These are phyloP conservation scores for Phellinidium pouzarii DNA, from an alignment of 1,284 basidiomycete genomes.

Conservation along the genomic window DNA sequence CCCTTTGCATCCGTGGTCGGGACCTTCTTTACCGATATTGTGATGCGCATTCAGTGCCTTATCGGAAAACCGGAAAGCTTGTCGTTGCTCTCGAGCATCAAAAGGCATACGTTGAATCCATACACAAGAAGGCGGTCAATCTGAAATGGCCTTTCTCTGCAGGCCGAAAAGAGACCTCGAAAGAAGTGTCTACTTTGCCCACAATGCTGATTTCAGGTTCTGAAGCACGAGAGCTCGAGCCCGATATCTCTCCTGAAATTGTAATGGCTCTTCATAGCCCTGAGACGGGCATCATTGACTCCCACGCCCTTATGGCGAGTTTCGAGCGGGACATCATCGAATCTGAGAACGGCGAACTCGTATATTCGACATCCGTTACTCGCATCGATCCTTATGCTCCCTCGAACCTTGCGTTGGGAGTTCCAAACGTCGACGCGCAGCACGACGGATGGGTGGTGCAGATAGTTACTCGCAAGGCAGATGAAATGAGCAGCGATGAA, in stretches of 20 bases:
- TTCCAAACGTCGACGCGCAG: slow-evolving; percentile 27
- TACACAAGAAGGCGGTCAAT: slow-evolving; percentile 57
- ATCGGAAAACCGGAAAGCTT: slow-evolving; percentile 80
- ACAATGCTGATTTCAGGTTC: slow-evolving; percentile 65
- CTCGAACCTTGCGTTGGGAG: slow-evolving; percentile 23
- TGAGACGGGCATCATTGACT: slow-evolving; percentile 89
- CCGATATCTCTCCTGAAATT: slow-evolving; percentile 70
- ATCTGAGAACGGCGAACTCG: slow-evolving; percentile 67
- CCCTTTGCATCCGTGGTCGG: slow-evolving; percentile 82
- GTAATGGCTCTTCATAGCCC: slow-evolving; percentile 74
- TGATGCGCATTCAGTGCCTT: slow-evolving; percentile 54
- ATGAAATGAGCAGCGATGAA: slow-evolving; percentile 29
- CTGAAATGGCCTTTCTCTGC: slow-evolving; percentile 47
- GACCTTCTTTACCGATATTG: slow-evolving; percentile 82
- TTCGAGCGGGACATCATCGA: slow-evolving; percentile 76
- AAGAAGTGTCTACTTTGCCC: slow-evolving; percentile 40
- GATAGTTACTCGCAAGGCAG: slow-evolving; percentile 41
- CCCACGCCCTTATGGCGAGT: slow-evolving; percentile 74
- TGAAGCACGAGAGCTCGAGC: slow-evolving; percentile 76
- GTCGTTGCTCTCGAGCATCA: slow-evolving; percentile 72
- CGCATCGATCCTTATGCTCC: slow-evolving; percentile 62
- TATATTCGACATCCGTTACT: slow-evolving; percentile 82
- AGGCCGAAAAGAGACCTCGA: slow-evolving; percentile 9
- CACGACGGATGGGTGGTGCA: slow-evolving; percentile 70
- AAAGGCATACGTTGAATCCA: slow-evolving; percentile 58